These are phyloP conservation scores for Chlorella vulgaris DNA, from an alignment of 139 green algal species.

Conservation along the genomic window DNA sequence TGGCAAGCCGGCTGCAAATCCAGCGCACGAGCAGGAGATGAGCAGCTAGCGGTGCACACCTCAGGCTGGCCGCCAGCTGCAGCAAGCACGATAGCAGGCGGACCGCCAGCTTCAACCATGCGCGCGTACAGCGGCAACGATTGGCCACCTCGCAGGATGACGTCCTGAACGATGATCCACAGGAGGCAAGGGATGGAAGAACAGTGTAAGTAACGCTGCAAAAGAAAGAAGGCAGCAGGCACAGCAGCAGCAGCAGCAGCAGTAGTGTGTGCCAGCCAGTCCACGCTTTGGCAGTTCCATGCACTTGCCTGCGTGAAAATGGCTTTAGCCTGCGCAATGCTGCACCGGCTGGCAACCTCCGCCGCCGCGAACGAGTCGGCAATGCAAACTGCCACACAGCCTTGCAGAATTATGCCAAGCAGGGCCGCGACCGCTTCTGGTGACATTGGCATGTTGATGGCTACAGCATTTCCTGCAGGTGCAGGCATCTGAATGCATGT, in stretches of 20 bases:
- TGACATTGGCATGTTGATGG: conserved; percentile 85
- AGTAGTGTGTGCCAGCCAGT: no score
- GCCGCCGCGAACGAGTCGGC: conserved; percentile 84
- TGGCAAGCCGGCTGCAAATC: no score
- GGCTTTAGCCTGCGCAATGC: conserved; percentile 64
- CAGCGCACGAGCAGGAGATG: no score
- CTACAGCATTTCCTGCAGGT: conserved; percentile 70
- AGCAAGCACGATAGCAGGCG: conserved; percentile 57
- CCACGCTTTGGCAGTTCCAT: no score
- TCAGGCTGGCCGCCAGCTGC: not conserved
- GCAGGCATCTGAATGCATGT: not conserved
- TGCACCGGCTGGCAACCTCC: conserved; percentile 77
- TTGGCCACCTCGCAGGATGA: conserved; percentile 77
- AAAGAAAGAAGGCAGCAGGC: not conserved
- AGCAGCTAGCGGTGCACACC: no score
- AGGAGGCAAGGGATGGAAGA: no score
- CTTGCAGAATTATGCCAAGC: conserved; percentile 85
- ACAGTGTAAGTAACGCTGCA: no score
- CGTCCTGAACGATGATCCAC: no score
- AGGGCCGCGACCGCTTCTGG: conserved; percentile 70
- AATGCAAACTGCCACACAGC: conserved; percentile 83
- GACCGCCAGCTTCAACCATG: conserved; percentile 48
- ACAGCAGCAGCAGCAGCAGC: no score
- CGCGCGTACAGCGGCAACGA: conserved; percentile 76
- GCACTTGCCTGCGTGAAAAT: conserved; percentile 87